Evolutionary conservation across 1,284 basidiomycete species (phyloP).

Genomic region (Limonomyces culmigenus): DNA sequence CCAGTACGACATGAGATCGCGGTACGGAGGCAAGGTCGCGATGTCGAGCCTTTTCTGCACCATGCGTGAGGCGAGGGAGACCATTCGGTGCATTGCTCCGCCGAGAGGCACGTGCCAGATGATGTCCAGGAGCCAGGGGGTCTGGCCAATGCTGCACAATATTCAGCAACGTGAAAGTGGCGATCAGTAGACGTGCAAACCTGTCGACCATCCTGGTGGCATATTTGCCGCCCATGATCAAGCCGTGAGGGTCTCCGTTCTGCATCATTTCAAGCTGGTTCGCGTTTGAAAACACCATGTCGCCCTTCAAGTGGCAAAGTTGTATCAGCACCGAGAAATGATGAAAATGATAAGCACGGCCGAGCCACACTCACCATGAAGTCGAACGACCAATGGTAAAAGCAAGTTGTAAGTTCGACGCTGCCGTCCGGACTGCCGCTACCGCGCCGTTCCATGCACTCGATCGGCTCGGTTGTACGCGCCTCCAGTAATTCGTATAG

Average conservation of each 20-base stretch:
- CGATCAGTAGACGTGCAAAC: neutral
- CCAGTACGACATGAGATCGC: slow-evolving; percentile 6
- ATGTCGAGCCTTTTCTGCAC: slow-evolving; percentile 4
- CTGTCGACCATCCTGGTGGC: slow-evolving; percentile 4
- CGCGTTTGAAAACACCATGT: slow-evolving; percentile 7
- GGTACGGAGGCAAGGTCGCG: slow-evolving; percentile 1
- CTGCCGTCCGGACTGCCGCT: too few relatives aligned
- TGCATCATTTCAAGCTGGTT: slow-evolving; percentile 7
- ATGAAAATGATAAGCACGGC: neutral
- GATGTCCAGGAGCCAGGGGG: slow-evolving; percentile 8
- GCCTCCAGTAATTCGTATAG: neutral
- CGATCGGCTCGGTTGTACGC: slow-evolving; percentile 3
- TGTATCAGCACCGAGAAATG: too few relatives aligned
- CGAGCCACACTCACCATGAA: slow-evolving; percentile 6
- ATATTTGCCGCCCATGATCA: slow-evolving; percentile 5
- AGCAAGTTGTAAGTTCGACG: slow-evolving; percentile 3
- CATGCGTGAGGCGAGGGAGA: slow-evolving; percentile 4
- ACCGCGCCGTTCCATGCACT: slow-evolving; percentile 2
- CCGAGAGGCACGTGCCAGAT: slow-evolving; percentile 6
- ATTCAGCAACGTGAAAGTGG: neutral
- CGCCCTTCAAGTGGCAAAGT: slow-evolving; percentile 6
- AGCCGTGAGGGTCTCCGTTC: slow-evolving; percentile 5
- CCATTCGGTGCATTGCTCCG: slow-evolving; percentile 4
- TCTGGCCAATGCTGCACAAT: slow-evolving; percentile 6
- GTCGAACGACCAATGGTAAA: slow-evolving; percentile 7